A percentile compares a stretch with the other conserved stretches of the same genome.
Evolutionary conservation across 345 rosid species (phyloP).

Genomic region (Laguncularia racemosa): DNA sequence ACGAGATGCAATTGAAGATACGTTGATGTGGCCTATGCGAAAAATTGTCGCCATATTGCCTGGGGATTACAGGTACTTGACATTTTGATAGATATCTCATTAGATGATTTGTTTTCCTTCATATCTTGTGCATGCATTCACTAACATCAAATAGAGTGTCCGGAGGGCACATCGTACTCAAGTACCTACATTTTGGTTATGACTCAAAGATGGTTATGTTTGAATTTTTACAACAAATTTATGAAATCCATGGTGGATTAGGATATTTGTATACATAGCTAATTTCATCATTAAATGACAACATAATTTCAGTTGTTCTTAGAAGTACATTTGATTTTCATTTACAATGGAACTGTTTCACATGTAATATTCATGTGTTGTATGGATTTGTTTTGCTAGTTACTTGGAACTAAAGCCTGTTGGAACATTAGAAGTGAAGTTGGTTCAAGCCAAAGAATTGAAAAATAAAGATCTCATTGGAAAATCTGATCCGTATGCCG

Average conservation of each 20-base stretch:
- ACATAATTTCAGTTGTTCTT: too few species aligned
- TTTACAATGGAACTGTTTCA: too few species aligned
- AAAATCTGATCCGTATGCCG: slow-evolving; percentile 88
- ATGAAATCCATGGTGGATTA: too few species aligned
- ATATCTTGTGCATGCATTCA: background rate
- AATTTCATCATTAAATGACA: too few species aligned
- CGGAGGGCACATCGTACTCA: too few species aligned
- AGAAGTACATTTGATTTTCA: too few species aligned
- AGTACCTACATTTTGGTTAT: too few species aligned
- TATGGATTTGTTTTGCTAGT: slow-evolving; percentile 24
- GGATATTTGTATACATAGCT: too few species aligned
- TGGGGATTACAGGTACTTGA: slow-evolving; percentile 79
- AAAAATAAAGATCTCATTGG: slow-evolving; percentile 81
- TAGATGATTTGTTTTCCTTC: slow-evolving; percentile 1
- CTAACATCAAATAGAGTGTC: too few species aligned
- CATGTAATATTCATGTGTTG: background rate
- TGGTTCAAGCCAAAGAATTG: slow-evolving; percentile 81
- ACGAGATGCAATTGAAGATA: slow-evolving; percentile 76
- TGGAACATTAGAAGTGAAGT: slow-evolving; percentile 85
- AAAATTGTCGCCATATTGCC: slow-evolving; percentile 67
- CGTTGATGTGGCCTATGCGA: slow-evolving; percentile 89
- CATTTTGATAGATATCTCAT: background rate
- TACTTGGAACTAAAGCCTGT: slow-evolving; percentile 79
- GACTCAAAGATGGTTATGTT: too few species aligned
- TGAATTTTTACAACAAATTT: too few species aligned